Conservation (phyloP, 1,139 yeast genomes). For the Scheffersomyces segobiensis region DNA sequence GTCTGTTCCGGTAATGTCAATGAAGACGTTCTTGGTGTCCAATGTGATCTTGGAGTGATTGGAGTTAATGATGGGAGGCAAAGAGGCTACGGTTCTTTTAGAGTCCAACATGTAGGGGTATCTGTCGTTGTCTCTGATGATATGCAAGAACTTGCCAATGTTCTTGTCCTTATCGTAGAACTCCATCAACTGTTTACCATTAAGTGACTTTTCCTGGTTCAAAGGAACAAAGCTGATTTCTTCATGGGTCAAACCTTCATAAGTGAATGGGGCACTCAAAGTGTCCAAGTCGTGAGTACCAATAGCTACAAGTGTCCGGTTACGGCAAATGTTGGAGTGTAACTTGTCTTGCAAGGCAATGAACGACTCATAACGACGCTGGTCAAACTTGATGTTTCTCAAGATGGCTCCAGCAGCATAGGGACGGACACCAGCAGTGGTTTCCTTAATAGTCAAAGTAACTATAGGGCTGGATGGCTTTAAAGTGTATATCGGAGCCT, state of each 20-base stretch:
- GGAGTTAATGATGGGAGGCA: conserved; percentile 97
- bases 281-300: conserved; percentile 96
- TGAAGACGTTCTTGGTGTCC: conserved; percentile 82
- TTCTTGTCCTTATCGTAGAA: conserved; percentile 91
- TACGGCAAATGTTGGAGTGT: conserved; percentile 93
- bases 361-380: conserved; percentile 88
- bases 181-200: conserved; percentile 80
- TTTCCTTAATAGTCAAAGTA: conserved; percentile 70
- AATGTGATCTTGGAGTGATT: conserved; percentile 86
- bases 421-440: conserved; percentile 77
- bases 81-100: conserved; percentile 75
- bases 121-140: conserved; percentile 85
- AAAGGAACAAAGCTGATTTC: conserved; percentile 81
- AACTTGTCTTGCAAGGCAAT: conserved; percentile 95
- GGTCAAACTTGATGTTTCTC: conserved; percentile 78
- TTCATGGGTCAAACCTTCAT: conserved; percentile 79
- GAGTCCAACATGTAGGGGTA: conserved; percentile 88
- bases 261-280: conserved; percentile 81
- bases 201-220: conserved; percentile 76
- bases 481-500: conserved; percentile 67
- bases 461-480: conserved; percentile 61
- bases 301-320: conserved; percentile 95
- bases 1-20: conserved; percentile 95
- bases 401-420: conserved; percentile 93
- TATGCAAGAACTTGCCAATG: conserved; percentile 82